A percentile compares a stretch with the other conserved stretches of the same genome.
These are phyloP conservation scores for Polytrichum formosum DNA, from an alignment of 225 moss, liverwort and hornwort genomes.

Conservation along the genomic window DNA sequence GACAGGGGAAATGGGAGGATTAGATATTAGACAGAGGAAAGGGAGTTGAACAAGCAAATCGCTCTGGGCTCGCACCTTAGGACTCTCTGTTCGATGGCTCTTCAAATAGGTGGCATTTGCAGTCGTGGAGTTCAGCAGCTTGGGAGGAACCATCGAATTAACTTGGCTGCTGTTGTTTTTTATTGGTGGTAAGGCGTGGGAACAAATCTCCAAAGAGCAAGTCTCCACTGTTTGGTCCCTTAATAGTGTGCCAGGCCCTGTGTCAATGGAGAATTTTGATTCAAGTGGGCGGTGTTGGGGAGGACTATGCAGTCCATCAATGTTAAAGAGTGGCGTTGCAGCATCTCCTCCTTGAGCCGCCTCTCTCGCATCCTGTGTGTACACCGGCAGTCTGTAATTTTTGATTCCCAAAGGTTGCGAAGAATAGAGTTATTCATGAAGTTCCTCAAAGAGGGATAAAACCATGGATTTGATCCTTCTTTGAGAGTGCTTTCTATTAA, in stretches of 20 bases:
- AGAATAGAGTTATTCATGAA: too few relatives aligned
- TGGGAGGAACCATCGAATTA: slow-evolving; percentile 60
- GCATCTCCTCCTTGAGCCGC: slow-evolving; percentile 41
- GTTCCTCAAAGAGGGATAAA: too few relatives aligned
- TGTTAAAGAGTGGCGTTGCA: slow-evolving; percentile 58
- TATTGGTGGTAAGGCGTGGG: slow-evolving; percentile 67
- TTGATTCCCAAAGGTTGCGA: background rate
- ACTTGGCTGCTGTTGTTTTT: slow-evolving; percentile 51
- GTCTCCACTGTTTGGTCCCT: slow-evolving; percentile 45
- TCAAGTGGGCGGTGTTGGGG: slow-evolving; percentile 55
- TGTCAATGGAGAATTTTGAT: slow-evolving; percentile 62
- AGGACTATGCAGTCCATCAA: slow-evolving; percentile 75
- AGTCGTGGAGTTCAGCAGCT: slow-evolving; percentile 37
- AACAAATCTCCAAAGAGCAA: slow-evolving; percentile 54
- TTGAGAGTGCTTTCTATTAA: too few relatives aligned
- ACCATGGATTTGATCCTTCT: too few relatives aligned
- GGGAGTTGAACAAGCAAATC: too few relatives aligned
- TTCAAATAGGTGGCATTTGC: slow-evolving; percentile 46
- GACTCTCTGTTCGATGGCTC: slow-evolving; percentile 64
- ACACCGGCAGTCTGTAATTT: background rate
- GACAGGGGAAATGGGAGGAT: too few relatives aligned
- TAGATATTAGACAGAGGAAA: too few relatives aligned
- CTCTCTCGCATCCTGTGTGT: slow-evolving; percentile 69
- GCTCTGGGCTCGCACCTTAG: slow-evolving; percentile 56
- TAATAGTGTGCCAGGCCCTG: slow-evolving; percentile 27